Conservation (phyloP, 2,329 filamentous ascomycete genomes). For the Domatiomyces catenatus region DNA sequence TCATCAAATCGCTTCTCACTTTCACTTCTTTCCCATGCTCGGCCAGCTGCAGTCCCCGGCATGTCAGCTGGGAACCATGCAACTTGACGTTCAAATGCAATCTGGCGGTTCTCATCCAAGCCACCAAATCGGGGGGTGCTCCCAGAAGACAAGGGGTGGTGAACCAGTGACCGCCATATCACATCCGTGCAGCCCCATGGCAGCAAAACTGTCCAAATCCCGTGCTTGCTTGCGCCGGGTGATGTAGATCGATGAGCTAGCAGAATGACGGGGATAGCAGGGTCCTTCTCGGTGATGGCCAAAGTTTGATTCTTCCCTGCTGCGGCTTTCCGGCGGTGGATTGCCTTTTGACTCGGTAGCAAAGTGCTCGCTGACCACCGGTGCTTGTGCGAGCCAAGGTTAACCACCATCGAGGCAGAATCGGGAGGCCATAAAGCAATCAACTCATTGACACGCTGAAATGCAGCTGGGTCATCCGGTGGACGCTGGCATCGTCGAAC, state of each 20-base stretch:
- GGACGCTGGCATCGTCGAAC: constrained; percentile 40
- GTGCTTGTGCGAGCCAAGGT: constrained; percentile 52
- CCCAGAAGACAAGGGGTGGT: constrained; percentile 63
- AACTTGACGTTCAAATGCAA: constrained; percentile 60
- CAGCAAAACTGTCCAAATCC: constrained; percentile 67
- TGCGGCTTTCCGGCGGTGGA: constrained; percentile 59
- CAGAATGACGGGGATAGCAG: constrained; percentile 61
- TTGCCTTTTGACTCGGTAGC: constrained; percentile 58
- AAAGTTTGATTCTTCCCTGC: constrained; percentile 49
- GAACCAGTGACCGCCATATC: constrained; percentile 75
- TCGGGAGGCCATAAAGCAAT: constrained; percentile 57
- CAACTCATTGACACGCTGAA: constrained; percentile 38
- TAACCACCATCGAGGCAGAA: constrained; percentile 28
- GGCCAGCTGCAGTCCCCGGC: constrained; percentile 63
- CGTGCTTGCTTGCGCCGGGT: constrained; percentile 38
- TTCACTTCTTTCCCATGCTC: constrained; percentile 58
- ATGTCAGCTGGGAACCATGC: constrained; percentile 82
- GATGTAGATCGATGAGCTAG: constrained; percentile 42
- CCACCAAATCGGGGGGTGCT: constrained; percentile 73
- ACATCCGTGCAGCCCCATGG: constrained; percentile 82
- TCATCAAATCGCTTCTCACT: constrained; percentile 42
- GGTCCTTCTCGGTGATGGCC: constrained; percentile 44
- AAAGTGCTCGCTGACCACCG: constrained; percentile 51
- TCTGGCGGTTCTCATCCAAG: constrained; percentile 60
- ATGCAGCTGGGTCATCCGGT: constrained; percentile 17